These are phyloP conservation scores for Rutstroemia sp. DNA, from an alignment of 2,329 filamentous ascomycete species.

Conservation along the genomic window DNA sequence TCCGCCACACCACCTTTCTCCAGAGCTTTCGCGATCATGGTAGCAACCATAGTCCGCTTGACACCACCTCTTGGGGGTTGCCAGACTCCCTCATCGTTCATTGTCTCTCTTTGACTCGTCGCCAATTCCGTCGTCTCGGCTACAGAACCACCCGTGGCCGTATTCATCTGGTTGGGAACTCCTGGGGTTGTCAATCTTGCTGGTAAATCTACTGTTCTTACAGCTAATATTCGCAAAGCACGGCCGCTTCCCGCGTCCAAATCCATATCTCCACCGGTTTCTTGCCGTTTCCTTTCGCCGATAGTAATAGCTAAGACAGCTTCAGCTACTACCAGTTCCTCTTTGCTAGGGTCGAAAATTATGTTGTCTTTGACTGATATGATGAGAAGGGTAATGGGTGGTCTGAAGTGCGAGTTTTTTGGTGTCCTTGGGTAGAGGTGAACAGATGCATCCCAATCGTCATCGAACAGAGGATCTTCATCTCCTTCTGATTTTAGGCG, in stretches of 20 bases:
- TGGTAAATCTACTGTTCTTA: slow-evolving; percentile 68
- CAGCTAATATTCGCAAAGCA: slow-evolving; percentile 54
- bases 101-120: slow-evolving; percentile 41
- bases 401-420: slow-evolving; percentile 40
- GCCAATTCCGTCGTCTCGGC: slow-evolving; percentile 35
- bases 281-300: slow-evolving; percentile 36
- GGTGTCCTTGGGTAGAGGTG: slow-evolving; percentile 54
- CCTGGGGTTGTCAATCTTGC: slow-evolving; percentile 66
- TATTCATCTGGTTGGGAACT: slow-evolving; percentile 56
- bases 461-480: slow-evolving; percentile 95
- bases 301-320: slow-evolving; percentile 81
- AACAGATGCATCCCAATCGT: slow-evolving; percentile 85
- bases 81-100: slow-evolving; percentile 70
- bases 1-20: slow-evolving; percentile 74
- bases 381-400: slow-evolving; percentile 85
- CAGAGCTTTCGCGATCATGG: slow-evolving; percentile 70
- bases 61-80: slow-evolving; percentile 77
- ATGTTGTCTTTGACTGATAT: slow-evolving; percentile 80
- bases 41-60: slow-evolving; percentile 63
- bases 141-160: slow-evolving; percentile 38
- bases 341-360: slow-evolving; percentile 85
- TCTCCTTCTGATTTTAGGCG: slow-evolving; percentile 80
- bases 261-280: slow-evolving; percentile 31
- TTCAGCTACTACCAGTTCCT: slow-evolving; percentile 91
- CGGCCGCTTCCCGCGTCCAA: slow-evolving; percentile 30